A percentile compares a stretch with the other conserved stretches of the same genome.
Evolutionary conservation across 352 stramenopile genomes (phyloP).

Genomic region (Phytophthora chlamydospora): DNA sequence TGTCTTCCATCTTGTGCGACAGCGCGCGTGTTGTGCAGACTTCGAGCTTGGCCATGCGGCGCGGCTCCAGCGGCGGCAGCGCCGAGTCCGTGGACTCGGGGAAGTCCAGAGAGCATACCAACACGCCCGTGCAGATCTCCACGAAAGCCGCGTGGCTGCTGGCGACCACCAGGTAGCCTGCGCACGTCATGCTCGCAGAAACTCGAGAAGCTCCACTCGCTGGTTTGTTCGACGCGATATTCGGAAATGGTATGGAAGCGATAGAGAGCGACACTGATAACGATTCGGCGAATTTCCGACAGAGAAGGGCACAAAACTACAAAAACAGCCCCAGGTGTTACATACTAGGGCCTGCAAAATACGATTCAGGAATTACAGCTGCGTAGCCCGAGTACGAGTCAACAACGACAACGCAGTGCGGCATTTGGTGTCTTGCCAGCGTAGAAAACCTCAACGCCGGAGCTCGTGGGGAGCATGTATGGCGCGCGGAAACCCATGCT

Average conservation of each 20-base stretch:
- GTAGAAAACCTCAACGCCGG: too few species aligned
- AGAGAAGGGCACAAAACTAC: slow-evolving; percentile 19
- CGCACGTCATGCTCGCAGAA: slow-evolving; percentile 56
- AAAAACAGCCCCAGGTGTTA: neutral
- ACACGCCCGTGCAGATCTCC: slow-evolving; percentile 60
- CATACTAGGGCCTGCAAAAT: too few species aligned
- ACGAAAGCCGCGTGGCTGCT: slow-evolving; percentile 61
- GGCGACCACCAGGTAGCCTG: slow-evolving; percentile 68
- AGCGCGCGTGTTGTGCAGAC: slow-evolving; percentile 15
- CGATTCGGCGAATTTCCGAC: slow-evolving; percentile 11
- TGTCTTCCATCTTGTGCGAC: slow-evolving; percentile 39
- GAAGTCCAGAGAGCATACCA: slow-evolving; percentile 46
- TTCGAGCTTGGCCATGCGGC: slow-evolving; percentile 46
- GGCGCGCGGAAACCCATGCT: too few species aligned
- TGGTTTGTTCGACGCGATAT: slow-evolving; percentile 8
- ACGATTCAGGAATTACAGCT: too few species aligned
- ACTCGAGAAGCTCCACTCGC: slow-evolving; percentile 4
- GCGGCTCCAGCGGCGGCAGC: slow-evolving; percentile 53
- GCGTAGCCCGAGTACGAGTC: too few species aligned
- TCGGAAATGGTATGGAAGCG: slow-evolving; percentile 12
- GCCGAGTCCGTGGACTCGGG: neutral
- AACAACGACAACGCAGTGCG: too few species aligned
- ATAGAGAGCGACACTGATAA: slow-evolving; percentile 11
- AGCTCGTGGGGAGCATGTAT: too few species aligned
- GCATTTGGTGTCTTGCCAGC: too few species aligned